Percentiles rank a stretch among this genome's conserved stretches.
phyloP scores from a whole-genome alignment of 1,139 yeast species.

The Zygoascus meyerae region DNA sequence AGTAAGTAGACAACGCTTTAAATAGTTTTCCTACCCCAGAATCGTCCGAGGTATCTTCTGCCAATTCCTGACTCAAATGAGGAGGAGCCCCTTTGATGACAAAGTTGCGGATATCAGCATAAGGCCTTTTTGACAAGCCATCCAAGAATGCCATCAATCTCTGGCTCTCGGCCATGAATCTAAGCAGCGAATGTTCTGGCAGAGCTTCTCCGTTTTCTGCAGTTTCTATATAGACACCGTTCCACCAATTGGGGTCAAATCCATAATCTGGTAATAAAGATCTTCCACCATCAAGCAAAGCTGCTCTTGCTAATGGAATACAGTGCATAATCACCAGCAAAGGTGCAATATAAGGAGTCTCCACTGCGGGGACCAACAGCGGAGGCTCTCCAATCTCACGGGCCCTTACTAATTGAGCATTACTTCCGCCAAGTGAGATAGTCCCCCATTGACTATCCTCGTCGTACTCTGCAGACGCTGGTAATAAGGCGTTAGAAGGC shows the following conservation, averaged over 20 bases:
- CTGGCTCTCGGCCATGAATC: slow-evolving; percentile 38
- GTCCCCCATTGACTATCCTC: slow-evolving; percentile 26
- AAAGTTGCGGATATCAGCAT: slow-evolving; percentile 38
- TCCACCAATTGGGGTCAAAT: slow-evolving; percentile 42
- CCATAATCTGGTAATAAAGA: slow-evolving; percentile 35
- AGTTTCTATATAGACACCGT: slow-evolving; percentile 29
- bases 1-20: slow-evolving; percentile 14
- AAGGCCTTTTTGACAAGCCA: slow-evolving; percentile 37
- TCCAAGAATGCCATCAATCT: slow-evolving; percentile 42
- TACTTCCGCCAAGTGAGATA: slow-evolving; percentile 8
- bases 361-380: slow-evolving; percentile 36
- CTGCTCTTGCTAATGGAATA: slow-evolving; percentile 38
- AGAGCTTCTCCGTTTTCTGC: slow-evolving; percentile 15
- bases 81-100: slow-evolving; percentile 21
- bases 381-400: slow-evolving; percentile 25
- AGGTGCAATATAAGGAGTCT: slow-evolving; percentile 38
- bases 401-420: slow-evolving; percentile 5
- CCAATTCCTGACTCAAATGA: slow-evolving; percentile 25
- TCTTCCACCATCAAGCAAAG: slow-evolving; percentile 32
- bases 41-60: slow-evolving; percentile 18
- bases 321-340: slow-evolving; percentile 40
- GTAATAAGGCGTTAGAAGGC: slow-evolving; percentile 18
- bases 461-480: slow-evolving; percentile 25
- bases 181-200: slow-evolving; percentile 18
- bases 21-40: slow-evolving; percentile 22